Evolutionary conservation across 805 yeast species (phyloP), one percentile per base, ranked within the genome.

Genomic region (Barnettozyma botsteinii): DNA sequence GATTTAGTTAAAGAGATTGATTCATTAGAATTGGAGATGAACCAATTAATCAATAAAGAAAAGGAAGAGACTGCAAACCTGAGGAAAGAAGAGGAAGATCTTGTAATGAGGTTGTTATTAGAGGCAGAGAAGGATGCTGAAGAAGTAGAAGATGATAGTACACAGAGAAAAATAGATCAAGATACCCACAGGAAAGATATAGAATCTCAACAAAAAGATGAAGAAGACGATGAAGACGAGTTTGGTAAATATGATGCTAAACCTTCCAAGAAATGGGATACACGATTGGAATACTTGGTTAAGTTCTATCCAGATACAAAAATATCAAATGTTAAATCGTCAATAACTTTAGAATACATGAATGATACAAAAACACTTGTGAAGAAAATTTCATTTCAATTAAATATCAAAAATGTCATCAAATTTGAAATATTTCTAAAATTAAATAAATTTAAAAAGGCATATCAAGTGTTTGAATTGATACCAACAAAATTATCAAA

Each of bases 251-350:
- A 43, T 40, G 42, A 36, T 18, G 46, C 54, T 5, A 46, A 37
- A 19, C 59, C 60, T 2, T 35, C 43, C 9, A 43, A 40, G 30
- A 42, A 51, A 11, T 56, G 60, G 60, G 29, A 42, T 5, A 18
- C 38, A 3, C 41, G 59, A 24, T 30, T 50, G 2, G 52, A 49
- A 24, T 53, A 48, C 26, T 25, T 56, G 15, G 36, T 34, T 30
- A 51, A 43, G 37, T 47, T 56, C 31, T 56, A 56, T 20, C 57
- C 57, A 2, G 46, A 44, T 15, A 37, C 56, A 7, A 13, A 15
- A 10, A 44, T 56, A 2, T 9, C 21, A 0, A 30, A 43, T 14
- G 39, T 45, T n/a, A 26, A 25, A 4, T 51, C 61, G 17, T 33
- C 35, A 4, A 31, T 52, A 1, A 31, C 51, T 1, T 21, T 56